Conservation (phyloP, 139 green algal species). For the Klebsormidium nitens region DNA sequence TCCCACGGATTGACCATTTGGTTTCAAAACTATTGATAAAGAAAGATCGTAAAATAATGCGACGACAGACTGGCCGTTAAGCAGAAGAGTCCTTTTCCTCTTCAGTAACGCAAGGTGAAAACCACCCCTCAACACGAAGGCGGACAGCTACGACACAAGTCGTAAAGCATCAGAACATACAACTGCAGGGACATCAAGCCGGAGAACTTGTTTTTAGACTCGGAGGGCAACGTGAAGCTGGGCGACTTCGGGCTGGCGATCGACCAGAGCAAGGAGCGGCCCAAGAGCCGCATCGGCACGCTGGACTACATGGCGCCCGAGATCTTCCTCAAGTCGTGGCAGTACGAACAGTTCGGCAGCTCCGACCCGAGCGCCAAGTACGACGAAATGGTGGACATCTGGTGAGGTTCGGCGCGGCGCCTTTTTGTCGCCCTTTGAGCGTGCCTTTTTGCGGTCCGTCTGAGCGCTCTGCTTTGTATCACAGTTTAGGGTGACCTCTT, state of each 20-base stretch:
- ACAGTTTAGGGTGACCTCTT: too few relatives aligned
- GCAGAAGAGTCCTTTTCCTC: too few relatives aligned
- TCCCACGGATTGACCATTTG: too few relatives aligned
- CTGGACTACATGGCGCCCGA: constrained; percentile 68
- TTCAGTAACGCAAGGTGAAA: constrained; percentile 68
- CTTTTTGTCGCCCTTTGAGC: too few relatives aligned
- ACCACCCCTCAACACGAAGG: constrained; percentile 67
- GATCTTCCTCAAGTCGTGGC: constrained; percentile 27
- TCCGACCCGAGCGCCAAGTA: too few relatives aligned
- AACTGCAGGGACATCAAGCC: constrained; percentile 47
- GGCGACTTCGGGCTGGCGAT: constrained; percentile 69
- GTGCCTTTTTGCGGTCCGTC: too few relatives aligned
- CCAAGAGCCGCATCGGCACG: constrained; percentile 53
- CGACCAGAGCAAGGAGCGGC: constrained; percentile 45
- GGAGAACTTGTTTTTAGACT: constrained; percentile 17
- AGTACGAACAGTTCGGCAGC: constrained; percentile 29
- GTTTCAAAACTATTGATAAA: too few relatives aligned
- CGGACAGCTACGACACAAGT: constrained; percentile 33
- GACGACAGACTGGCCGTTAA: too few relatives aligned
- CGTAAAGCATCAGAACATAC: too few relatives aligned
- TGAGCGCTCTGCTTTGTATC: too few relatives aligned
- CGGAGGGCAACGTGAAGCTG: constrained; percentile 7
- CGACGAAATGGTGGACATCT: constrained; percentile 60
- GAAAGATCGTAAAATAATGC: too few relatives aligned
- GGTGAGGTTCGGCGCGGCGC: too few relatives aligned